Evolutionary conservation across 2,329 filamentous ascomycete genomes (phyloP).

Genomic region (Cryphonectria parasitica): DNA sequence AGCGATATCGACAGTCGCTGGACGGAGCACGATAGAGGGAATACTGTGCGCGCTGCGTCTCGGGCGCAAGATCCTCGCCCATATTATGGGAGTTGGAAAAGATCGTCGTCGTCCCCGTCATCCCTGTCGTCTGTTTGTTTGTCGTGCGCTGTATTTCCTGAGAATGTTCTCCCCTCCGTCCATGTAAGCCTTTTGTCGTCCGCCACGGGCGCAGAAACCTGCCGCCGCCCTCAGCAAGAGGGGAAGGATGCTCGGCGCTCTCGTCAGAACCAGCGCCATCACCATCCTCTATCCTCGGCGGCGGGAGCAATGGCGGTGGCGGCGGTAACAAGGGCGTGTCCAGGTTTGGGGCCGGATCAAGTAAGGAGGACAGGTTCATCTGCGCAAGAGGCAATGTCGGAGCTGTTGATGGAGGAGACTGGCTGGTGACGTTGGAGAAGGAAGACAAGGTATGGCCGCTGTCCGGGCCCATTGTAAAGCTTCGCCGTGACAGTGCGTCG

Average conservation of each 20-base stretch:
- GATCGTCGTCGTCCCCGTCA: too few species aligned
- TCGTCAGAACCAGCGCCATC: conserved; percentile 34
- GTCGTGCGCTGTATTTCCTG: background rate
- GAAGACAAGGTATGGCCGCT: conserved; percentile 12
- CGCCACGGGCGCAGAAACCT: conserved; percentile 13
- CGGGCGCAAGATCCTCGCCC: conserved; percentile 30
- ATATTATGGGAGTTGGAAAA: background rate
- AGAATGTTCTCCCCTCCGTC: conserved; percentile 11
- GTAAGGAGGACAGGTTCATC: conserved; percentile 31
- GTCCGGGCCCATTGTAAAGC: conserved; percentile 15
- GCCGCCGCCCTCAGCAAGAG: conserved; percentile 27
- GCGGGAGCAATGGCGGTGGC: too few species aligned
- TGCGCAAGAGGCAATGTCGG: conserved; percentile 16
- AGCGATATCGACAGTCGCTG: conserved; percentile 44
- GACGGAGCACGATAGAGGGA: conserved; percentile 36
- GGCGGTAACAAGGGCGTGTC: conserved; percentile 10
- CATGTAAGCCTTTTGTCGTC: background rate
- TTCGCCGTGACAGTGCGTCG: conserved; percentile 14
- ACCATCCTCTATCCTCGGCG: background rate
- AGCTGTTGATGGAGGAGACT: conserved; percentile 8
- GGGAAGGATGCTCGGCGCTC: conserved; percentile 37
- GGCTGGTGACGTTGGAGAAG: conserved; percentile 16
- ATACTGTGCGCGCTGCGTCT: conserved; percentile 27
- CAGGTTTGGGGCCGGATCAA: conserved; percentile 25
- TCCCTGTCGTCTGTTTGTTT: background rate